Evolutionary conservation across 768 basidiomycete species (phyloP).

Genomic region (Kwoniella sp.): DNA sequence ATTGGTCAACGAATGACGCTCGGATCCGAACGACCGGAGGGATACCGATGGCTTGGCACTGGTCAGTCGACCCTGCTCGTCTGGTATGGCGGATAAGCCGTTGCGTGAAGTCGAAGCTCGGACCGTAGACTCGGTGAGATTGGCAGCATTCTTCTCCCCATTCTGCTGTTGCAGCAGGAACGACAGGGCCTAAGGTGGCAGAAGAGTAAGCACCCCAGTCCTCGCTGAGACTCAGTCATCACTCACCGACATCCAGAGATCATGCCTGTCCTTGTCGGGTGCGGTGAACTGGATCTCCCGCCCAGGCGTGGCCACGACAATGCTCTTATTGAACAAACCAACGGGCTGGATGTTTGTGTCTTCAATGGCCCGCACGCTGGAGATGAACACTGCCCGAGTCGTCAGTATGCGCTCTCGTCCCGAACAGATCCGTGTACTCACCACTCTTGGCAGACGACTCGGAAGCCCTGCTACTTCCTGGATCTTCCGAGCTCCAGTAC

Average conservation of each 20-base stretch:
- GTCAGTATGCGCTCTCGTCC: too few relatives aligned
- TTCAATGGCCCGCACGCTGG: slow-evolving; percentile 82
- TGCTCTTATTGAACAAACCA: slow-evolving; percentile 85
- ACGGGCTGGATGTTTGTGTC: slow-evolving; percentile 96
- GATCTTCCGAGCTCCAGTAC: slow-evolving; percentile 95
- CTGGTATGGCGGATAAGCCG: slow-evolving; percentile 9
- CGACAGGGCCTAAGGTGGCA: slow-evolving; percentile 67
- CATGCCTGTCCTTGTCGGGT: slow-evolving; percentile 87
- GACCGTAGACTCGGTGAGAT: slow-evolving; percentile 16
- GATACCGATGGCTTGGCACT: slow-evolving; percentile 31
- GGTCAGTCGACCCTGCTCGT: slow-evolving; percentile 37
- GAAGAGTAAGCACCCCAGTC: background rate
- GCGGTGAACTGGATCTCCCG: slow-evolving; percentile 99
- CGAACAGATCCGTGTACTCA: slow-evolving; percentile 61
- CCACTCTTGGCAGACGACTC: slow-evolving; percentile 96
- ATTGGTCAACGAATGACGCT: slow-evolving; percentile 28
- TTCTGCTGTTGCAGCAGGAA: slow-evolving; percentile 77
- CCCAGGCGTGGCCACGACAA: slow-evolving; percentile 85
- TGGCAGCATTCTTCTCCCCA: background rate
- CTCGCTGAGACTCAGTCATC: background rate
- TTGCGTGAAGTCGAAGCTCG: slow-evolving; percentile 18
- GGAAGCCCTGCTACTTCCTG: slow-evolving; percentile 76
- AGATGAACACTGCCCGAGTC: slow-evolving; percentile 72
- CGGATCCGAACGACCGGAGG: slow-evolving; percentile 22
- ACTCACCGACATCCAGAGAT: slow-evolving; percentile 89